Evolutionary conservation across 306 rosid species (phyloP), one percentile per base, ranked within the genome.

Genomic region (Castanea sativa): DNA sequence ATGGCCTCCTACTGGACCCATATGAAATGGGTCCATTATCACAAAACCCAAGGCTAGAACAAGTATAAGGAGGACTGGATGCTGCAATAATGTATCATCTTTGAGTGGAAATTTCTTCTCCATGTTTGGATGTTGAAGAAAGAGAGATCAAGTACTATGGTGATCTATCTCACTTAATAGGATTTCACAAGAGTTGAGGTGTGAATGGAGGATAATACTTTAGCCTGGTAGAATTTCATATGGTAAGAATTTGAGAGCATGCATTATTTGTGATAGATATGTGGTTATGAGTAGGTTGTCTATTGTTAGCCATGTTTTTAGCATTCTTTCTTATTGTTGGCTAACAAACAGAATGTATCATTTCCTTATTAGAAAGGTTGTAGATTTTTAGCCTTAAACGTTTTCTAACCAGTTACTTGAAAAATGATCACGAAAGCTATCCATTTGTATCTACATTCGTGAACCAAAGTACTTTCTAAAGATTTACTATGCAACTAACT

Each of bases 11-110:
- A 95, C 25, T 0, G 98, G 99, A 76, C 99, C 91, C 81, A 91
- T 23, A 11, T 89, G 86, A 78, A 92, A 89, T n/a, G 99, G 99
- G 87, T 95, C 99, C 97, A 95, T 87, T 10, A 91, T 41, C 0
- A 92, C 58, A 69, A 95, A 76, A 12, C 98, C 92, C 76, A 92
- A 18, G 29, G 68, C 81, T 68, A 95, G 56, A 85, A 91, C 86
- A 32, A 90, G 73, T 5, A 89, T 60, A 5, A 92, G 77, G 4
- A 92, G 65, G 53, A 87, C 55, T 33, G 97, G 97, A 73, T 92
- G 92, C 74, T 95, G 99, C 80, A 91, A 60, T 23, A 94, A 73
- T 13, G 86, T 65, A 53, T 92, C 99, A 73, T 90, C 97, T 79
- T 80, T 89, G 25, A 81, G 86, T 21, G 73, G 59, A 70, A 23